A percentile compares a stretch with the other conserved stretches of the same genome.
Conservation (phyloP, 2,329 filamentous ascomycete species). For the Sporothrix euskadiensis region DNA sequence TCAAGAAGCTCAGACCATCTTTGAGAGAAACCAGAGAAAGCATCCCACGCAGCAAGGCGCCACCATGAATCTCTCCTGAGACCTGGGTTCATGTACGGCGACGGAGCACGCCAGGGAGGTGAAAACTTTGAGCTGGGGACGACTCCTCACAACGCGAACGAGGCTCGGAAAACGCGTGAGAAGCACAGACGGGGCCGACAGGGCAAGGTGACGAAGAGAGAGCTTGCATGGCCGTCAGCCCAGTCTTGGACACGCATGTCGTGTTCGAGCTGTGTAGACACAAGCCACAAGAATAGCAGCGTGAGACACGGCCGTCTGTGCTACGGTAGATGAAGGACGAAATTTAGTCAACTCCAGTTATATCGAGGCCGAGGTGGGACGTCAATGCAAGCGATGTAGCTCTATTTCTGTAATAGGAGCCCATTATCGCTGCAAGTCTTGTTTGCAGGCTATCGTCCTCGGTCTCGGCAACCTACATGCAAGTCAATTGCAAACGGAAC, state of each 20-base stretch:
- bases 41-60: conserved; percentile 11
- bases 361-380: too few species aligned
- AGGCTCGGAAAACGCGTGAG: conserved; percentile 7
- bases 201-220: neutral
- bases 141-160: neutral
- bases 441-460: neutral
- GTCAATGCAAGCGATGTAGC: too few species aligned
- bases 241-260: neutral
- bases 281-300: neutral
- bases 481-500: neutral
- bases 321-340: neutral
- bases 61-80: neutral
- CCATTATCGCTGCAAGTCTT: neutral
- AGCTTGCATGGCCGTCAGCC: neutral
- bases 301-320: neutral
- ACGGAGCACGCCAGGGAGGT: conserved; percentile 19
- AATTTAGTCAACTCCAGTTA: too few species aligned
- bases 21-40: neutral
- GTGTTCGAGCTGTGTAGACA: neutral
- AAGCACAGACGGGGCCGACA: conserved; percentile 3
- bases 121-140: neutral
- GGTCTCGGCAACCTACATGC: neutral
- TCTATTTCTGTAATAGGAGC: neutral
- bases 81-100: conserved; percentile 12
- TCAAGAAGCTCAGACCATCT: neutral